Evolutionary conservation across 164 flowering plant species (phyloP).

Genomic region (Sedum album): DNA sequence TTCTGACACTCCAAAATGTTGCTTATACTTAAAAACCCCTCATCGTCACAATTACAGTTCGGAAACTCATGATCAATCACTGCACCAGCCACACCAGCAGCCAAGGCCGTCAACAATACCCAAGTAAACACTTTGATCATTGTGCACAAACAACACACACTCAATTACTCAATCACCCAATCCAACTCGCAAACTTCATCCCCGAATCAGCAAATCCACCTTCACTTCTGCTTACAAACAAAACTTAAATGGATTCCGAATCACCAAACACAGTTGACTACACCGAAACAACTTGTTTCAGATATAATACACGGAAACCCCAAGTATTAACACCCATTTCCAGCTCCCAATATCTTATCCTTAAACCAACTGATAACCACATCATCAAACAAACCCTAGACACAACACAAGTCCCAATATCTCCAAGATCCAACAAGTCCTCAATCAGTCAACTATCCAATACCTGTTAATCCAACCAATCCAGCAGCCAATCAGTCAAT

Average conservation of each 20-base stretch:
- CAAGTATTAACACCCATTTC: not conserved
- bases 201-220: not conserved
- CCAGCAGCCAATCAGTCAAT: not conserved
- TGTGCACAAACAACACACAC: conserved; percentile 11
- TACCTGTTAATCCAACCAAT: not conserved
- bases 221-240: not conserved
- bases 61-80: conserved; percentile 22
- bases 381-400: not conserved
- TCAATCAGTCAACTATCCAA: not conserved
- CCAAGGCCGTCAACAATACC: conserved; percentile 16
- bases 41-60: conserved; percentile 43
- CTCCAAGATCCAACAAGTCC: not conserved
- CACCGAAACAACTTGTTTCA: not conserved
- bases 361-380: not conserved
- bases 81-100: conserved; percentile 13
- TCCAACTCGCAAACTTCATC: conserved; percentile 10
- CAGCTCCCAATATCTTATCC: not conserved
- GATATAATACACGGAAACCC: not conserved
- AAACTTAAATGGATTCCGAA: not conserved
- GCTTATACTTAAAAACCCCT: conserved; percentile 32
- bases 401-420: not conserved
- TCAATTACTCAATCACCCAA: not conserved
- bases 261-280: not conserved
- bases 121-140: conserved; percentile 24
- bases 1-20: conserved; percentile 37